phyloP scores from a whole-genome alignment of 306 rosid species.

The Cicer cuneatum region DNA sequence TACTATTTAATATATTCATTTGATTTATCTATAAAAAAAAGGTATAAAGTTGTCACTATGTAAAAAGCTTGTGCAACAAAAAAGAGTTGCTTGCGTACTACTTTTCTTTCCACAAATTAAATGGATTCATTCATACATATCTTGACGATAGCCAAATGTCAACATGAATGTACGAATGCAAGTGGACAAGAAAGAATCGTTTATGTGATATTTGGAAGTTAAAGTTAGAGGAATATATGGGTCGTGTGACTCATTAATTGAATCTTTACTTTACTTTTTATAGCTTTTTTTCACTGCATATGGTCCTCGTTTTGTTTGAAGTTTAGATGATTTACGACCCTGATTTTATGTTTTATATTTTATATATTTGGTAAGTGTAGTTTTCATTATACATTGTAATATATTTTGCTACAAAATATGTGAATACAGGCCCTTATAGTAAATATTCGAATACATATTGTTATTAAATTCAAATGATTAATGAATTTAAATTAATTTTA shows the following conservation, averaged over 20 bases:
- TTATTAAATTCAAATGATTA: too few species aligned
- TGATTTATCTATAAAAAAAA: not conserved
- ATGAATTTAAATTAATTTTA: too few species aligned
- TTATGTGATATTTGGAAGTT: conserved; percentile 41
- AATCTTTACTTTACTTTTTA: conserved; percentile 27
- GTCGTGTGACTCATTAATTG: conserved; percentile 44
- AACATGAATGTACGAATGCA: conserved; percentile 20
- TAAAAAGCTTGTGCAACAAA: conserved; percentile 37
- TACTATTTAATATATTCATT: not conserved
- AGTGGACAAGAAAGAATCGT: conserved; percentile 38
- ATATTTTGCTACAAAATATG: too few species aligned
- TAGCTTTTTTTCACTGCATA: conserved; percentile 31
- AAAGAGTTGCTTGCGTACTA: conserved; percentile 35
- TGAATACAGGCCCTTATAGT: too few species aligned
- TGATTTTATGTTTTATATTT: not conserved
- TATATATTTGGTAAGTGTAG: too few species aligned
- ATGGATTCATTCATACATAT: conserved; percentile 27
- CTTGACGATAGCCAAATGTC: conserved; percentile 26
- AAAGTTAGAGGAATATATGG: conserved; percentile 46
- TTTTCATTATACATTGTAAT: too few species aligned
- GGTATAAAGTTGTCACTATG: conserved; percentile 27
- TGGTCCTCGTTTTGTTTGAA: conserved; percentile 30
- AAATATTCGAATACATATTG: too few species aligned
- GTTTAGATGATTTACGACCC: not conserved
- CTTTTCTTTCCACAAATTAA: conserved; percentile 8